Base-by-base conservation (phyloP, 2,329 filamentous ascomycete species). In the Penicillium sp. region DNA sequence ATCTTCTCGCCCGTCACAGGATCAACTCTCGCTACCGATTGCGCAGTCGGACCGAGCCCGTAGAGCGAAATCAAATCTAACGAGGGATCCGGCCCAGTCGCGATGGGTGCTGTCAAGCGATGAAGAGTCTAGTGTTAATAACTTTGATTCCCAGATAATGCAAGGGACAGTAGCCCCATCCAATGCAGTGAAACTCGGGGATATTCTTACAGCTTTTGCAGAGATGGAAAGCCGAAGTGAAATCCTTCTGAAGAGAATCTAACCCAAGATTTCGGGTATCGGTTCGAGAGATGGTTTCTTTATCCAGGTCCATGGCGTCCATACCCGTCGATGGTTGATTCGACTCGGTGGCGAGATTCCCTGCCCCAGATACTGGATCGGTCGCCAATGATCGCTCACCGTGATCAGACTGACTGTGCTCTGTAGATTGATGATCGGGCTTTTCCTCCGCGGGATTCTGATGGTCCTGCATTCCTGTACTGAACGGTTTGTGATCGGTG, bases 1-100 rank as follows among this genome's bases (percentile, higher is more conserved):
- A 72, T 72, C 64, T 82, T 82, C 55, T 80, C 77, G 43, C 77
- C 77, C n/a, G 76, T 80, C 13, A 69, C 59, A 11, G 76, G 75
- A 56, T 82, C 76, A 33, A 66, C 71, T 37, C 79, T 68, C 42
- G 74, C 76, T 45, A 82, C 77, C 37, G 71, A 76, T 48, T 69
- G 68, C 44, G 77, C 74, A 37, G 81, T 67, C 23, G 66, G 59
- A 45, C 73, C 68, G 43, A 82, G 62, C 37, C 70, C 68, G 62
- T 79, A 82, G 39, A 79, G 66, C 35, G 71, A 69, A 44, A 82
- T 69, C 41, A 82, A 64, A 62, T 82, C 74, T 54, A 78, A 66
- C 44, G 72, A 69, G 35, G 71, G 68, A 55, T 78, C 74, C 44
- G 78, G 78, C 53, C 68, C 69, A 47, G 75, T 72, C 43, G 66